Evolutionary conservation across 2,329 filamentous ascomycete species (phyloP), one percentile per base, ranked within the genome.

Genomic region (Sporothrix euskadiensis): DNA sequence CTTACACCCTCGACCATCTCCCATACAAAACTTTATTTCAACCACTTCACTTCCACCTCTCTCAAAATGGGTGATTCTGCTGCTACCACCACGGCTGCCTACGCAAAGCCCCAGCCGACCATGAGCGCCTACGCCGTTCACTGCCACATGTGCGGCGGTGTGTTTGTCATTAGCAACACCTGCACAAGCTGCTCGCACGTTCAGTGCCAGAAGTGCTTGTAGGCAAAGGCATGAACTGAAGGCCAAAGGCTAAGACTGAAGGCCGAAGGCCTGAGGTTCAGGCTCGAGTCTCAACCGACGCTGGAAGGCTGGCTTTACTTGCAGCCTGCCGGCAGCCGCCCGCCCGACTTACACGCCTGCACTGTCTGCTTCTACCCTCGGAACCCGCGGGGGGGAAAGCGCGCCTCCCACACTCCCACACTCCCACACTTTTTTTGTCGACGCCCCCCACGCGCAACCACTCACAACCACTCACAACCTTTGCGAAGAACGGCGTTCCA

Each of bases 131-230:
- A 78, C 72, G 77, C 83, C 77, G 83, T 84, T 77, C 85, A 86
- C 81, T 88, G 86, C 84, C 87, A 86, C 83, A 80, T 86, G 78
- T 88, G 86, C 81, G 84, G 84, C 77, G 81, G 83, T 81, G 85
- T 87, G 81, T 86, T 88, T 77, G 86, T 87, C 82, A 88, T 88
- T 81, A 87, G 85, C 84, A 85, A 81, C 79, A 84, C 82, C 71
- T 88, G 86, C 83, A 82, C 80, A 75, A 81, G 82, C 78, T 88
- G 86, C 79, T 81, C 82, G 70, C 86, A 88, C 81, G 80, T 82
- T 76, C 83, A 87, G 78, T 88, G 86, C 84, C 78, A 76, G 74
- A 79, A 83, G 74, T 88, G 86, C 80, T 78, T 81, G 71, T 83
- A 66, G 47, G 9, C 35, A 35, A 66, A 65, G 47, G 2, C 35